phyloP scores from a whole-genome alignment of 2,329 filamentous ascomycete species.

The Acephala macrosclerotiorum region DNA sequence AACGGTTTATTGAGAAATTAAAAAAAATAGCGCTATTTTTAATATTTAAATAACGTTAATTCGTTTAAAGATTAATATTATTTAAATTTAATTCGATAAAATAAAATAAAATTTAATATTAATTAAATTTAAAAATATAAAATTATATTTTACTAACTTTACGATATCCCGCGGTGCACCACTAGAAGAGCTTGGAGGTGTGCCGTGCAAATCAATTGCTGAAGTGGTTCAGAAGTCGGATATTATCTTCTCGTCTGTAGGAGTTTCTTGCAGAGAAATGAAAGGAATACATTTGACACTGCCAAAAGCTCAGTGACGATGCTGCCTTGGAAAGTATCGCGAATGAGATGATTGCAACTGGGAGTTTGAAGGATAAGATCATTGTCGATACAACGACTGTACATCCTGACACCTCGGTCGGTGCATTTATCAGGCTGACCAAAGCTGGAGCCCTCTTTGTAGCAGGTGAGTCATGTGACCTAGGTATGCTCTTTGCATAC shows the following conservation, averaged over 20 bases:
- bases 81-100: too few species aligned
- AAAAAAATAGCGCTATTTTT: too few species aligned
- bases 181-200: slow-evolving; percentile 46
- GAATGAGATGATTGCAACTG: slow-evolving; percentile 33
- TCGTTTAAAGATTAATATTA: too few species aligned
- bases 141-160: slow-evolving; percentile 50
- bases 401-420: slow-evolving; percentile 44
- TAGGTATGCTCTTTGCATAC: slow-evolving; percentile 22
- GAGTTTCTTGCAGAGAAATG: neutral
- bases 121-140: too few species aligned
- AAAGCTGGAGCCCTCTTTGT: slow-evolving; percentile 47
- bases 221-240: slow-evolving; percentile 21
- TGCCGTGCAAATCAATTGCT: slow-evolving; percentile 46
- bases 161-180: slow-evolving; percentile 49
- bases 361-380: slow-evolving; percentile 41
- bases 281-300: neutral
- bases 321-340: slow-evolving; percentile 45
- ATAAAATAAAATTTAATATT: too few species aligned
- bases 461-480: slow-evolving; percentile 38
- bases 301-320: slow-evolving; percentile 47
- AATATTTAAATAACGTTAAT: too few species aligned
- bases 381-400: slow-evolving; percentile 44
- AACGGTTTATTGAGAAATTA: too few species aligned
- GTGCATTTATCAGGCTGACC: slow-evolving; percentile 44
- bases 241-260: slow-evolving; percentile 39